Base-by-base conservation (phyloP, 1,139 yeast genomes). In the Suhomyces taliae region DNA sequence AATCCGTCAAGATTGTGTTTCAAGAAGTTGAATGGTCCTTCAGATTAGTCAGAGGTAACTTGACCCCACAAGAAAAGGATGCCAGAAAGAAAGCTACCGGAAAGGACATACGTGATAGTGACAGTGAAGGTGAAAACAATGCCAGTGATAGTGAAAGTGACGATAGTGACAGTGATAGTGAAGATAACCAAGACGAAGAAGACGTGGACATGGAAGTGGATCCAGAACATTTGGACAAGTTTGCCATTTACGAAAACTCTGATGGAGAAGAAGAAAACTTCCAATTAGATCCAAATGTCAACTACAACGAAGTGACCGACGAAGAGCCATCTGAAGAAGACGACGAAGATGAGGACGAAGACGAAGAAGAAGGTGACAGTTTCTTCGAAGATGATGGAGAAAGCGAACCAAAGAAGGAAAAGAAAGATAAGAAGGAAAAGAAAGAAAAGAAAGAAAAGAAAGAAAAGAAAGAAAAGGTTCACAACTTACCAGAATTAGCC, bases 401-500 rank as follows among this genome's bases (percentile, higher is more conserved):
- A 38, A 48, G 51, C 40, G 53, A 53, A 37, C 24, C 11, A 19
- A 57, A 62, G 39, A 48, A 51, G 40, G 53, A 53, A 37, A 31
- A 26, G 19, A 26, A 37, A 8, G 34, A 36, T 52, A 59, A 44
- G 58, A 59, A 49, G 54, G 57, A 44, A 55, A 56, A 50, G 35
- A 57, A 60, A 43, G 56, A 56, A 39, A 57, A 58, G 38, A 51
- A 58, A 42, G 53, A 56, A 37, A 57, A 62, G 39, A 49, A 52
- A 39, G 53, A 52, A 36, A 36, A 29, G 35, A 35, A 37, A 6
- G 36, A 37, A 35, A 36, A 38, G 12, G 44, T 44, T 32, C 60
- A 65, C 37, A 69, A 72, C 11, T 75, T 90, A 19, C 97, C 97
- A 0, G 82, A 80, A 43, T 72, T 91, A 40, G 83, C 86, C 37